Conservation (phyloP, 768 basidiomycete species). For the Agrocybe pediades region DNA sequence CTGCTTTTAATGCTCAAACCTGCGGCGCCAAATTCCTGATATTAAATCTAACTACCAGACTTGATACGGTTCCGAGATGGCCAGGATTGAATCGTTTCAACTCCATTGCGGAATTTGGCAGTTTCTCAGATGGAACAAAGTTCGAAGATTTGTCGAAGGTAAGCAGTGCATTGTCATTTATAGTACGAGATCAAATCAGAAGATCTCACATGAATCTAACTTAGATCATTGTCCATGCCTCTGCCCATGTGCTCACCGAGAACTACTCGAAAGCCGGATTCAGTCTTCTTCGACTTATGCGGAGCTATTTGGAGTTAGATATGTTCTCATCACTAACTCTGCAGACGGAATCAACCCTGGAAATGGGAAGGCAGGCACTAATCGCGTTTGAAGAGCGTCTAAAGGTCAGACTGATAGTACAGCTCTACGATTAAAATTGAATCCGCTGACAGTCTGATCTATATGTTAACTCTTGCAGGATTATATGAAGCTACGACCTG, state of each 20-base stretch:
- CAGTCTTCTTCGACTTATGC: slow-evolving; percentile 5
- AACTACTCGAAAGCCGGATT: slow-evolving; percentile 1
- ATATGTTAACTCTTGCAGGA: neutral
- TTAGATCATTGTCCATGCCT: slow-evolving; percentile 29
- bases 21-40: neutral
- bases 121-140: slow-evolving; percentile 37
- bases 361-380: slow-evolving; percentile 1
- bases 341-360: slow-evolving; percentile 10
- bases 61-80: slow-evolving; percentile 33
- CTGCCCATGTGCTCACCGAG: slow-evolving; percentile 20
- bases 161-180: neutral
- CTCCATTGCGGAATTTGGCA: slow-evolving; percentile 17
- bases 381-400: slow-evolving; percentile 12
- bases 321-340: slow-evolving; percentile 14
- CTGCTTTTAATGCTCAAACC: slow-evolving; percentile 2
- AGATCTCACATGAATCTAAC: neutral
- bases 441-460: neutral
- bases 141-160: slow-evolving; percentile 38
- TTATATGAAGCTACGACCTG: slow-evolving; percentile 6
- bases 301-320: slow-evolving; percentile 15
- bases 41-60: slow-evolving; percentile 25
- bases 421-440: neutral
- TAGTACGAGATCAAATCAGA: neutral
- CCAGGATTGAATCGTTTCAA: slow-evolving; percentile 32
- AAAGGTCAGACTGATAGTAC: slow-evolving; percentile 22